Conservation (phyloP, 805 yeast genomes). For the Komagataella kurtzmanii region DNA sequence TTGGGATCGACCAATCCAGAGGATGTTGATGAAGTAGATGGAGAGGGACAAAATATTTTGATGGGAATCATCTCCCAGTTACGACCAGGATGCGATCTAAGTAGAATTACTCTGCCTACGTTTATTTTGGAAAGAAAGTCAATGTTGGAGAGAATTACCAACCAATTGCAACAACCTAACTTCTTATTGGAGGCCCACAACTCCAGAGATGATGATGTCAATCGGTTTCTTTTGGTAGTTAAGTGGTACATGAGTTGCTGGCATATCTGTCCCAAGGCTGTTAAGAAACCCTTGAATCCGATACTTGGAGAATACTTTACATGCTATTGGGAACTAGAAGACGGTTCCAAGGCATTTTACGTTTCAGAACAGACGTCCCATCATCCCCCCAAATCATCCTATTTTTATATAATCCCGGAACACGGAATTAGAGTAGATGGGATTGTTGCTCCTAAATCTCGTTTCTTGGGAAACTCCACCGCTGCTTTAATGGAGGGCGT, state of each 20-base stretch:
- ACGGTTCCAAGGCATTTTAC: constrained; percentile 59
- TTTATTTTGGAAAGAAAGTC: constrained; percentile 90
- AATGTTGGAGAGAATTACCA: constrained; percentile 91
- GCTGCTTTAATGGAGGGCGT: constrained; percentile 96
- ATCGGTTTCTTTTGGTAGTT: constrained; percentile 62
- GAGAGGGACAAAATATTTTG: constrained; percentile 75
- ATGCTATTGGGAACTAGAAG: constrained; percentile 84
- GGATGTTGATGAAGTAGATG: constrained; percentile 88
- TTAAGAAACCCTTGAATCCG: constrained; percentile 93
- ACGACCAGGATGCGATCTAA: constrained; percentile 83
- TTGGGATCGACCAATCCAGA: constrained; percentile 22
- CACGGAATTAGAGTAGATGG: constrained; percentile 81
- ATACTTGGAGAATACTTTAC: constrained; percentile 84
- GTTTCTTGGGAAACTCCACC: constrained; percentile 87
- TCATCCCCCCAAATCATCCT: constrained; percentile 96
- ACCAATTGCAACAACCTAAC: constrained; percentile 71
- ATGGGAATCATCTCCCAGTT: constrained; percentile 82
- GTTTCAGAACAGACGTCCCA: constrained; percentile 92
- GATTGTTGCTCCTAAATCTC: constrained; percentile 71
- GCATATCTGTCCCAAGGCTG: constrained; percentile 98
- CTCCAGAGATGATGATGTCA: constrained; percentile 37
- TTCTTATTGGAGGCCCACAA: constrained; percentile 56
- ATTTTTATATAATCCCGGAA: constrained; percentile 78
- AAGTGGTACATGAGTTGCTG: constrained; percentile 92
- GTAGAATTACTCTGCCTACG: constrained; percentile 89